Conservation (phyloP, 164 flowering plant genomes). For the Paratinospora sagittata region DNA sequence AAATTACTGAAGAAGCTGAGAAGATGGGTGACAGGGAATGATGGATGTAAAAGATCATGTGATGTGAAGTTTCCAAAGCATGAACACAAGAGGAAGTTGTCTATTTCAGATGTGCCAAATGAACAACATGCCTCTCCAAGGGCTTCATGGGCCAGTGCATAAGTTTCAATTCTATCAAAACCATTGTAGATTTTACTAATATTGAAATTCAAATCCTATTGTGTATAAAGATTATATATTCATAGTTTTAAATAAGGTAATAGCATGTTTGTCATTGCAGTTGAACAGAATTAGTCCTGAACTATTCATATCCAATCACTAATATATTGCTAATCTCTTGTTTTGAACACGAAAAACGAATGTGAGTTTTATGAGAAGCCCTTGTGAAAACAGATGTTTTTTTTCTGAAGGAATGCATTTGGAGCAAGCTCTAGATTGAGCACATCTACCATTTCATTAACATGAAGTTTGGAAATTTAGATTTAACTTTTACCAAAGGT, state of each 20-base stretch:
- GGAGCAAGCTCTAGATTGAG: not conserved
- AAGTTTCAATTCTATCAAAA: slow-evolving; percentile 1
- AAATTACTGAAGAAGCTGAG: slow-evolving; percentile 45
- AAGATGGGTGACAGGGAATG: slow-evolving; percentile 58
- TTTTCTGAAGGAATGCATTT: not conserved
- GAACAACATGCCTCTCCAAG: slow-evolving; percentile 14
- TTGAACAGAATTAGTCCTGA: too few species aligned
- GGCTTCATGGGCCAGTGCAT: slow-evolving; percentile 22
- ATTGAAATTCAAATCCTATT: not conserved
- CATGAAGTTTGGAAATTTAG: not conserved
- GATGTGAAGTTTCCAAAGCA: slow-evolving; percentile 25
- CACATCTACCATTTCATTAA: not conserved
- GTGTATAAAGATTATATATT: too few species aligned
- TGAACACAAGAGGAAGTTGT: slow-evolving; percentile 31
- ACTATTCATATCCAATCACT: too few species aligned
- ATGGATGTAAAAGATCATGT: slow-evolving; percentile 20
- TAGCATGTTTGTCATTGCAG: too few species aligned
- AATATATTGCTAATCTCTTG: not conserved
- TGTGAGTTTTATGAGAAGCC: not conserved
- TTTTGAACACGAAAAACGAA: not conserved
- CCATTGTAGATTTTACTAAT: not conserved
- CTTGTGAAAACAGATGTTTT: not conserved
- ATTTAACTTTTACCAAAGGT: not conserved
- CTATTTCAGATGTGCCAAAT: slow-evolving; percentile 20
- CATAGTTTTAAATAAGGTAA: too few species aligned